These are phyloP conservation scores for Metarhizium anisopliae DNA, from an alignment of 2,329 filamentous ascomycete genomes.

Conservation along the genomic window DNA sequence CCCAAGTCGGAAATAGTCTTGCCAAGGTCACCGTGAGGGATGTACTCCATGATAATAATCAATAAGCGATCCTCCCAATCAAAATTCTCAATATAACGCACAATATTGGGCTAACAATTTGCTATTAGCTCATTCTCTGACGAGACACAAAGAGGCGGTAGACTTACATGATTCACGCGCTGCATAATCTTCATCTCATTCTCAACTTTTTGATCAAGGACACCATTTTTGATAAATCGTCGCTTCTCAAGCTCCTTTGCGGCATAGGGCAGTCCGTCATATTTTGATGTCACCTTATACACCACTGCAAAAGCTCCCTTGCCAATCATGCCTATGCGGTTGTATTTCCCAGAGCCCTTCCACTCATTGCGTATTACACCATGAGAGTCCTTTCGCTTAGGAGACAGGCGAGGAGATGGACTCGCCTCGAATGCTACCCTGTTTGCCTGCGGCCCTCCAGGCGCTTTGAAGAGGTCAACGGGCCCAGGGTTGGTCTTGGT, in stretches of 20 bases:
- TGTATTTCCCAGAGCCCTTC: slow-evolving; percentile 79
- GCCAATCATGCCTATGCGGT: slow-evolving; percentile 71
- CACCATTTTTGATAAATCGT: slow-evolving; percentile 84
- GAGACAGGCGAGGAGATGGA: slow-evolving; percentile 6
- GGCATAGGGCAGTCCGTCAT: slow-evolving; percentile 73
- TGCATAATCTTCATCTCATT: slow-evolving; percentile 98
- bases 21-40: slow-evolving; percentile 75
- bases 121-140: neutral
- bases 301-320: slow-evolving; percentile 94
- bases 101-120: slow-evolving; percentile 63
- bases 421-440: slow-evolving; percentile 4
- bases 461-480: slow-evolving; percentile 24
- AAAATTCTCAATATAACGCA: slow-evolving; percentile 82
- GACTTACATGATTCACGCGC: slow-evolving; percentile 66
- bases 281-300: slow-evolving; percentile 80
- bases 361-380: slow-evolving; percentile 50
- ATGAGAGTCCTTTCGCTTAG: slow-evolving; percentile 17
- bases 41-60: slow-evolving; percentile 95
- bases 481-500: slow-evolving; percentile 28
- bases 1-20: slow-evolving; percentile 56
- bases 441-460: slow-evolving; percentile 10
- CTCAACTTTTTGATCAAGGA: slow-evolving; percentile 83
- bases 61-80: slow-evolving; percentile 75
- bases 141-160: neutral
- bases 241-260: slow-evolving; percentile 94